A percentile compares a stretch with the other conserved stretches of the same genome.
phyloP scores from a whole-genome alignment of 176 grass and related monocot genomes.

The Hordeum vulgare region DNA sequence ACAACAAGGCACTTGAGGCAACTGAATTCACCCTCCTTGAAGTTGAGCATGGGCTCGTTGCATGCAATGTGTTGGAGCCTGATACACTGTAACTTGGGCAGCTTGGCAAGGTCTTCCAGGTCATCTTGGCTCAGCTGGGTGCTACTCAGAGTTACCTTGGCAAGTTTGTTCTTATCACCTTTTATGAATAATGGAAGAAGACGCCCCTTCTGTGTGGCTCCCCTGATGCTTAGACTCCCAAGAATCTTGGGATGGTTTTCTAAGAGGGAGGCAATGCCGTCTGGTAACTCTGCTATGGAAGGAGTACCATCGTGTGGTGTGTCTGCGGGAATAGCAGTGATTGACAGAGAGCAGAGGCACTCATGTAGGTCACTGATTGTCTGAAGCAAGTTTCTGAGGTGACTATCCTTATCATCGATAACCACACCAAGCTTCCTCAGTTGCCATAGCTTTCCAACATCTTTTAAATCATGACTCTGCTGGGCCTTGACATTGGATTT shows the following conservation, averaged over 20 bases:
- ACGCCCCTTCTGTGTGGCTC: background rate
- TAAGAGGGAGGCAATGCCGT: background rate
- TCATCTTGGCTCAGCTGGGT: background rate
- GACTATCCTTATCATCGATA: background rate
- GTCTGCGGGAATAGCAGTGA: background rate
- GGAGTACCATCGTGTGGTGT: background rate
- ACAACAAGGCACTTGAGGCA: background rate
- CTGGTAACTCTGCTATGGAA: background rate
- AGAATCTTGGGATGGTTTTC: background rate
- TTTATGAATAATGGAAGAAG: background rate
- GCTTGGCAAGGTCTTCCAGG: background rate
- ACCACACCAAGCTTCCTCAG: too few species aligned
- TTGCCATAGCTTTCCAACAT: background rate
- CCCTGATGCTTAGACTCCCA: background rate
- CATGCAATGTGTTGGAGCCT: background rate
- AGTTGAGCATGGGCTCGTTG: background rate
- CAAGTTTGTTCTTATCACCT: background rate
- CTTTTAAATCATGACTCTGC: background rate
- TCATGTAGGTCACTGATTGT: background rate
- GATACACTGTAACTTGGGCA: background rate
- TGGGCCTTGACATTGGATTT: background rate
- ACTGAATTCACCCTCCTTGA: background rate
- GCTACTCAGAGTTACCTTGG: slow-evolving; percentile 6
- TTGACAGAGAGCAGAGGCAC: background rate
- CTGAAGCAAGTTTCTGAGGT: background rate